Percentiles rank a stretch among this genome's conserved stretches.
Conservation (phyloP, 2,329 filamentous ascomycete species). For the Fusarium drepaniforme region DNA sequence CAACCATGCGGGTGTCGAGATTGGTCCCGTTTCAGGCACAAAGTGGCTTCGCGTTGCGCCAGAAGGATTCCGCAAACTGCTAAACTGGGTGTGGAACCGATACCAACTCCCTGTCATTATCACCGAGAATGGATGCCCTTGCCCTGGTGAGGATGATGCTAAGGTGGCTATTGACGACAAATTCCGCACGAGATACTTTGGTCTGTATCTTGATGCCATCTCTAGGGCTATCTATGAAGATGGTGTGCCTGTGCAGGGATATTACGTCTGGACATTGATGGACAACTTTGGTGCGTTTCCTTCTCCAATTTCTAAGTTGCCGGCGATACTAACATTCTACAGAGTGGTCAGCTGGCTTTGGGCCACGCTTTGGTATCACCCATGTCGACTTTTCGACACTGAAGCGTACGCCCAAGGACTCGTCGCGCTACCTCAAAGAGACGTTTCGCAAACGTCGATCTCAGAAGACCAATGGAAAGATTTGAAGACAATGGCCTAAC, state of each 20-base stretch:
- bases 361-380: constrained; percentile 53
- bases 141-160: background rate
- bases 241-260: background rate
- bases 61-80: constrained; percentile 35
- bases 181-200: background rate
- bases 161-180: background rate
- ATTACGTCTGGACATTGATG: constrained; percentile 1
- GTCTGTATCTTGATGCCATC: background rate
- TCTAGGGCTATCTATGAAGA: background rate
- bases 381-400: constrained; percentile 53
- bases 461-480: background rate
- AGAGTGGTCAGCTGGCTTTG: constrained; percentile 53
- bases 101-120: constrained; percentile 20
- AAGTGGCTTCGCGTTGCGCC: constrained; percentile 31
- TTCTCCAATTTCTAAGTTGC: accelerated
- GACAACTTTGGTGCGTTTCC: background rate
- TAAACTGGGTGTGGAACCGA: constrained; percentile 36
- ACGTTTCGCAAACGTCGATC: background rate
- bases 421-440: constrained; percentile 31
- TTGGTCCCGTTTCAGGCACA: constrained; percentile 24
- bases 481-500: background rate
- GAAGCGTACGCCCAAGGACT: constrained; percentile 54
- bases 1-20: background rate
- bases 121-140: background rate
- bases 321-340: background rate